phyloP scores from a whole-genome alignment of 495 filamentous ascomycete genomes.

The Hypoxylon intermedium region DNA sequence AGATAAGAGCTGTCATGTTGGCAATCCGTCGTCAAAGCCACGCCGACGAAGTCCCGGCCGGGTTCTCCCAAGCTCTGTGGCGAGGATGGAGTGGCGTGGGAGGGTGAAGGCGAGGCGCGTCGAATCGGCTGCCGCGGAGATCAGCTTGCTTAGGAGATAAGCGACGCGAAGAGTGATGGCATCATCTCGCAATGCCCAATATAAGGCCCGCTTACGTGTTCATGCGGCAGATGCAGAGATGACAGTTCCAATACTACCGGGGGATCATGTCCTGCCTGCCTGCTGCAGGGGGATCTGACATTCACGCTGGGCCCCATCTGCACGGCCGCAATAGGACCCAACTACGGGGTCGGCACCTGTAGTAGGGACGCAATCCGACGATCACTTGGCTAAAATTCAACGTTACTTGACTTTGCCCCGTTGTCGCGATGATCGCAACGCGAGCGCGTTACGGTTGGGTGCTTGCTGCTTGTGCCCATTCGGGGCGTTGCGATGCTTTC shows the following conservation, averaged over 20 bases:
- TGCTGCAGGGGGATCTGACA: constrained; percentile 26
- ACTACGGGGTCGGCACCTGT: background rate
- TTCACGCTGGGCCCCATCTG: background rate
- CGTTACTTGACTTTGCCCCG: constrained; percentile 26
- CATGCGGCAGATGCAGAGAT: background rate
- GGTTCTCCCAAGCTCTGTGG: background rate
- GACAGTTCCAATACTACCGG: constrained; percentile 12
- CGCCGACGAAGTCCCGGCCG: constrained; percentile 29
- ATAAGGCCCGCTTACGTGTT: constrained; percentile 29
- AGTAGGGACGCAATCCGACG: constrained; percentile 2
- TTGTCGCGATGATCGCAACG: background rate
- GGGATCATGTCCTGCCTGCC: constrained; percentile 20
- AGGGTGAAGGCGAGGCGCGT: constrained; percentile 4
- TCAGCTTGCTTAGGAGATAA: background rate
- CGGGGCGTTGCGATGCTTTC: background rate
- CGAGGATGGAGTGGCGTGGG: no score
- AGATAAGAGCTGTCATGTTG: background rate
- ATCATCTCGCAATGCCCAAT: constrained; percentile 3
- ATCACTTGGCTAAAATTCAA: constrained; percentile 30
- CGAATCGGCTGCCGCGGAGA: background rate
- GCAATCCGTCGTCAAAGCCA: constrained; percentile 19
- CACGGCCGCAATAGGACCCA: constrained; percentile 2
- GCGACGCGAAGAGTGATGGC: constrained; percentile 4
- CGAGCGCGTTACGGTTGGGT: background rate
- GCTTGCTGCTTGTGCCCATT: background rate